Evolutionary conservation across 2,329 filamentous ascomycete genomes (phyloP).

Genomic region (Daldinia sp.): DNA sequence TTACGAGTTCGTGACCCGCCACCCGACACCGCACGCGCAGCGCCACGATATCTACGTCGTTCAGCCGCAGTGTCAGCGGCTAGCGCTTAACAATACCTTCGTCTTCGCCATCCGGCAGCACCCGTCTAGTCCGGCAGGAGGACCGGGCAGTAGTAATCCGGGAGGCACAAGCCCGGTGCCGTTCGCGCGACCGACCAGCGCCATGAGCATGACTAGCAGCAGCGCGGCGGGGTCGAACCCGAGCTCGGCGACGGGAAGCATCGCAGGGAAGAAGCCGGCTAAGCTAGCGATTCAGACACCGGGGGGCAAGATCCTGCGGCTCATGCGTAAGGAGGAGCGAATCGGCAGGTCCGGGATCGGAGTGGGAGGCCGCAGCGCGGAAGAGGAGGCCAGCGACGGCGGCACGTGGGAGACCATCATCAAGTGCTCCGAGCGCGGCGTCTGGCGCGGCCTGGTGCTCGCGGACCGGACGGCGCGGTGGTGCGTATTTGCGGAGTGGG

Average conservation of each 20-base stretch:
- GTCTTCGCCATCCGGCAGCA: slow-evolving; percentile 97
- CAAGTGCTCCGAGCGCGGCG: slow-evolving; percentile 85
- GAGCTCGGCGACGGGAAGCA: slow-evolving; percentile 64
- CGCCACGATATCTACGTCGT: slow-evolving; percentile 97
- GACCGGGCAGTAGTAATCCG: slow-evolving; percentile 57
- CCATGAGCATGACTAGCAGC: slow-evolving; percentile 71
- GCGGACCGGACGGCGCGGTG: slow-evolving; percentile 86
- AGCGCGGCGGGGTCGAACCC: slow-evolving; percentile 69
- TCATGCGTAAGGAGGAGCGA: slow-evolving; percentile 83
- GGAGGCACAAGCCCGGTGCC: slow-evolving; percentile 67
- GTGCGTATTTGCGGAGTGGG: slow-evolving; percentile 95
- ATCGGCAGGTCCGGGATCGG: slow-evolving; percentile 58
- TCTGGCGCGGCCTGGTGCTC: slow-evolving; percentile 84
- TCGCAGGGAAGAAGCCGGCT: slow-evolving; percentile 81
- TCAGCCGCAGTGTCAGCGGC: slow-evolving; percentile 89
- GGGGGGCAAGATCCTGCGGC: slow-evolving; percentile 90
- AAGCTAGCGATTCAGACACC: slow-evolving; percentile 96
- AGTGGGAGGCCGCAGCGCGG: slow-evolving; percentile 58
- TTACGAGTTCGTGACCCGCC: slow-evolving; percentile 91
- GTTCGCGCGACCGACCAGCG: slow-evolving; percentile 70
- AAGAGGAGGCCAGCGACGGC: slow-evolving; percentile 74
- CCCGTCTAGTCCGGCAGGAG: slow-evolving; percentile 65
- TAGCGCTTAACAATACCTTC: slow-evolving; percentile 96
- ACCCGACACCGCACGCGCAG: slow-evolving; percentile 97
- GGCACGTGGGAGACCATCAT: slow-evolving; percentile 91